Base-by-base conservation (phyloP, 768 basidiomycete species). In the Cystofilobasidium bisporidii region DNA sequence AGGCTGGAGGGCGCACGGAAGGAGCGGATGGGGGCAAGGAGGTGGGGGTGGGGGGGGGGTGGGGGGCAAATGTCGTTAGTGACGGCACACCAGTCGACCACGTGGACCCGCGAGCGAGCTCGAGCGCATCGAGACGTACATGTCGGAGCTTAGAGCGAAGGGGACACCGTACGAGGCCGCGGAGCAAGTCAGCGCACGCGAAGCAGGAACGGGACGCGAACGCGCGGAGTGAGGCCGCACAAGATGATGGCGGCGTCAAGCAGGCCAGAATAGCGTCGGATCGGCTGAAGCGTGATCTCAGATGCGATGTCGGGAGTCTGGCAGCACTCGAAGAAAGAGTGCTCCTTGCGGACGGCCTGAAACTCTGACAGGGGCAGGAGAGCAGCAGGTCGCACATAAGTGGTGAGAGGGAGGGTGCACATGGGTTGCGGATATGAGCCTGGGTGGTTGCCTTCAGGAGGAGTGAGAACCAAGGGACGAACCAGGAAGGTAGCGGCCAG, bases 161-260 rank as follows among this genome's bases (percentile, higher is more conserved):
- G 41, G 15, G n/a, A n/a, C n/a, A n/a, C n/a, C n/a, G n/a, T n/a
- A n/a, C n/a, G n/a, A n/a, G n/a, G n/a, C n/a, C n/a, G n/a, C n/a
- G n/a, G n/a, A n/a, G n/a, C n/a, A n/a, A n/a, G n/a, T n/a, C n/a
- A n/a, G n/a, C n/a, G 30, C 24, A 59, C 10, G 50, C 9, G 50
- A 55, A 41, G 40, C 40, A 41, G 40, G 36, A 53, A 30, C 9
- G 9, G 50, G 15, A 30, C 30, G 20, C 8, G 50, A 9, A 26
- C 24, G 24, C 33, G 48, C 20, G 32, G n/a, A 38, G 24, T 48
- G 11, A 45, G 79, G 98, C 98, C 96, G 72, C 86, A 89, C 81
- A 99, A 99, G 78, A 98, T 97, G 79, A 98, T 98, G 64, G 91
- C 84, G 14, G 94, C 94, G 78, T 98, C 96, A 73, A 99, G 77